Evolutionary conservation across 106 monocot species (phyloP), one percentile per base, ranked within the genome.

Genomic region (Hemerocallis citrina): DNA sequence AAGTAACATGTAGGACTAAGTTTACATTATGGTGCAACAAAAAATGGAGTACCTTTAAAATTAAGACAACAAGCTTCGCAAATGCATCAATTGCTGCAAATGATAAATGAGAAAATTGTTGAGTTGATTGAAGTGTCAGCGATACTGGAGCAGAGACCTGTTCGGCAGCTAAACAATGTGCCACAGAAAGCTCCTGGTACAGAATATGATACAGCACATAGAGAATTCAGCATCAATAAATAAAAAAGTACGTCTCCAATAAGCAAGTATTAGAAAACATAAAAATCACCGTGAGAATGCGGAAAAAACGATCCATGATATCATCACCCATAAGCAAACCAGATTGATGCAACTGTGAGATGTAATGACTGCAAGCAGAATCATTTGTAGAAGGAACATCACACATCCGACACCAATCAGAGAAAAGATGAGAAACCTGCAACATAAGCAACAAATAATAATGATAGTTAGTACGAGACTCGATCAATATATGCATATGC

Each of bases 251-350:
- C 10, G 56, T 15, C 24, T 37, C 35, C 35, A 36, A 15, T 29
- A 34, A 11, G 25, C 22, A 51, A 20, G 47, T 16, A 20, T 12
- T 11, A 14, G 25, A 42, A 40, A 34, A 15, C 34, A 32, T 48
- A 40, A 34, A 9, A 19, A 46, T 58, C 47, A 99, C 92, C 72
- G 48, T 92, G 2, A 99, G 58, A 59, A 88, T 46, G 69, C 75
- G 84, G 59, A 88, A 99, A 56, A 92, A 92, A 23, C 73, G 82
- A 10, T 99, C 98, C 5, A 82, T 92, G 23, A 60, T 62, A 61
- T 99, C 98, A 61, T 99, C 98, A 36, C 88, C 88, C 69, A 85
- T 92, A 21, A 99, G 82, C 42, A 88, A 74, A 44, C 82, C 84
- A 71, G 50, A 72, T 61, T 99, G 98, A 36, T 99, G 88, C 57